Percentiles rank a stretch among this genome's conserved stretches.
Conservation (phyloP, 140 eudicot species). For the Stevia rebaudiana region DNA sequence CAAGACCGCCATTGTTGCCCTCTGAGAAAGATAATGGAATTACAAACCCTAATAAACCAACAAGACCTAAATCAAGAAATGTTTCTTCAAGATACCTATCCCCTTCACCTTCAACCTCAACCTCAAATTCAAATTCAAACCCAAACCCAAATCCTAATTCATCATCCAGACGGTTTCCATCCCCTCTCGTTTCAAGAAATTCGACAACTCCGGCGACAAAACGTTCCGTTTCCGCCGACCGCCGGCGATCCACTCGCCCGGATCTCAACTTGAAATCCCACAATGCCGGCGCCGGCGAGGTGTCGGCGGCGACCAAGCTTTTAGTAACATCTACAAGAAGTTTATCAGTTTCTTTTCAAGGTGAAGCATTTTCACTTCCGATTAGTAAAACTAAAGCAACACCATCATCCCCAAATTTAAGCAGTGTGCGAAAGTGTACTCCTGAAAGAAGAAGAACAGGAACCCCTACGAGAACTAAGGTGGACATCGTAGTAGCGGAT, state of each 20-base stretch:
- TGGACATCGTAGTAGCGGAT: constrained; percentile 34
- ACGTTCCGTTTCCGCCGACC: constrained; percentile 78
- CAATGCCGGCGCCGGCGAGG: constrained; percentile 42
- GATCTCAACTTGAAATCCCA: constrained; percentile 47
- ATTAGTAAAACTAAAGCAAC: constrained; percentile 78
- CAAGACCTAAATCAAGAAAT: constrained; percentile 64
- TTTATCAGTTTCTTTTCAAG: constrained; percentile 85
- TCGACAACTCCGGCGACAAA: constrained; percentile 44
- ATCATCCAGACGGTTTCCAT: constrained; percentile 51
- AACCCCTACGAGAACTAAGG: constrained; percentile 56
- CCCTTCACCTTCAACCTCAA: constrained; percentile 64
- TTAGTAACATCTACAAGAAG: constrained; percentile 77
- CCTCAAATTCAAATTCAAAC: constrained; percentile 20
- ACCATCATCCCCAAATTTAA: constrained; percentile 44
- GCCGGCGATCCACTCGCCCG: constrained; percentile 50
- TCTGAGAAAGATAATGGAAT: constrained; percentile 52
- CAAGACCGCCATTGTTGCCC: constrained; percentile 69
- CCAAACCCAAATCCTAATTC: constrained; percentile 41
- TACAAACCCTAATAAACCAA: constrained; percentile 29
- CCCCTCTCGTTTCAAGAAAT: constrained; percentile 62
- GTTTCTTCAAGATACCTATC: constrained; percentile 75
- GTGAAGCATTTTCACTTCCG: constrained; percentile 76
- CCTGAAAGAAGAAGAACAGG: constrained; percentile 67
- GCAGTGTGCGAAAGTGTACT: constrained; percentile 51
- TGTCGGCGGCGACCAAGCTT: constrained; percentile 74